These are phyloP conservation scores for Hirschioporus abietinus DNA, from an alignment of 768 basidiomycete species.

Conservation along the genomic window DNA sequence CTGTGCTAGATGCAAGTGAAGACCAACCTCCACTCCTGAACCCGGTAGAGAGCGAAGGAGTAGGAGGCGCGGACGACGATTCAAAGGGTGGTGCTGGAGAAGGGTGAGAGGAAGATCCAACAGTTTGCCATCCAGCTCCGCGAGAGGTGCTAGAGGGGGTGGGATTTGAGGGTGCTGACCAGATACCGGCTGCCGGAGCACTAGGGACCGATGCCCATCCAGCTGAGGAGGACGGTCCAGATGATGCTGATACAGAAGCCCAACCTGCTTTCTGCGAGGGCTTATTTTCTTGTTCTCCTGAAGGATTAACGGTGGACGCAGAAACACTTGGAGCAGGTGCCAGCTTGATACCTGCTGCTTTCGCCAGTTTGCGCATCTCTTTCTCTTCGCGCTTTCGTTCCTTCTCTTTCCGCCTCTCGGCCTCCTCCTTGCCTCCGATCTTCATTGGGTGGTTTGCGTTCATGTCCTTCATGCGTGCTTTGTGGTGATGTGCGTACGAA, in stretches of 20 bases:
- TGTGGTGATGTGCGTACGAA: constrained; percentile 84
- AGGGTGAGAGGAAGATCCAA: constrained; percentile 20
- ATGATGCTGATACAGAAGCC: constrained; percentile 18
- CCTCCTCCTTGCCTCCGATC: constrained; percentile 57
- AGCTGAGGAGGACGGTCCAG: constrained; percentile 16
- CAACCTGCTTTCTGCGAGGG: constrained; percentile 13
- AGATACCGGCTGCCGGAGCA: constrained; percentile 33
- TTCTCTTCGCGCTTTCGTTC: constrained; percentile 83
- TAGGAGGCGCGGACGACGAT: constrained; percentile 16
- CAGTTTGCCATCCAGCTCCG: constrained; percentile 13
- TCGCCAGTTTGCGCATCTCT: constrained; percentile 77
- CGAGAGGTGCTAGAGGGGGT: constrained; percentile 5
- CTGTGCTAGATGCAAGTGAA: constrained; percentile 49
- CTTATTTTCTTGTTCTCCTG: constrained; percentile 13
- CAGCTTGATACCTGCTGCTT: constrained; percentile 75
- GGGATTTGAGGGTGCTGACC: constrained; percentile 34
- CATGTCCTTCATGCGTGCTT: constrained; percentile 77
- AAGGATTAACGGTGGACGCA: constrained; percentile 11
- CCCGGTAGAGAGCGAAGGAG: constrained; percentile 33
- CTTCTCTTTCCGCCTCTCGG: constrained; percentile 77
- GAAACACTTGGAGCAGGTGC: constrained; percentile 23
- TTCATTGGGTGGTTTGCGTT: constrained; percentile 58
- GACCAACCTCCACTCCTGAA: constrained; percentile 67
- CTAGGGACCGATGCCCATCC: constrained; percentile 16
- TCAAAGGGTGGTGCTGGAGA: constrained; percentile 14